A percentile compares a stretch with the other conserved stretches of the same genome.
These are phyloP conservation scores for Parascedosporium putredinis DNA, from an alignment of 2,329 filamentous ascomycete genomes.

Conservation along the genomic window DNA sequence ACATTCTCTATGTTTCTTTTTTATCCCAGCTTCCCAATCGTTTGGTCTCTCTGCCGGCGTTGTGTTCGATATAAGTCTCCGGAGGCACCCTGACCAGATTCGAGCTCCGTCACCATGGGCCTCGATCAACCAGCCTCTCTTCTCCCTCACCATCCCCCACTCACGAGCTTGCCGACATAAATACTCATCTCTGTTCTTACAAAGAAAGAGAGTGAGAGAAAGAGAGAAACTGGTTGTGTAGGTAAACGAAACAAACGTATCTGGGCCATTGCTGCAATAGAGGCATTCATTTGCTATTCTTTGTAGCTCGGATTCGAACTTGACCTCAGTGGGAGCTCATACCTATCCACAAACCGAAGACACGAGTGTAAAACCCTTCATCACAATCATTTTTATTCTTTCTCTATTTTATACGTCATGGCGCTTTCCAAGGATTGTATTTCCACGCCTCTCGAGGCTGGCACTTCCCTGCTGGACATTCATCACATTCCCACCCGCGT, in stretches of 20 bases:
- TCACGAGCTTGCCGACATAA: not conserved
- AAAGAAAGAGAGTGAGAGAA: no score
- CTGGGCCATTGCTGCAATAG: constrained; percentile 1
- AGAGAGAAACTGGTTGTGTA: no score
- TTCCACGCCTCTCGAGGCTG: constrained; percentile 54
- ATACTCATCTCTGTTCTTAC: not conserved
- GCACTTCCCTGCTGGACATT: constrained; percentile 46
- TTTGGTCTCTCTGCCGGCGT: constrained; percentile 4
- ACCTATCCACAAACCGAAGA: no score
- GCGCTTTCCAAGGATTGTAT: constrained; percentile 42
- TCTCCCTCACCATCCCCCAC: not conserved
- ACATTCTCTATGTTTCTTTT: not conserved
- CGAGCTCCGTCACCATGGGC: not conserved
- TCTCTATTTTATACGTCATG: constrained; percentile 23
- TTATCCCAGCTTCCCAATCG: constrained; percentile 7
- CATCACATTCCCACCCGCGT: constrained; percentile 47
- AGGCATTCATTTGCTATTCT: constrained; percentile 8
- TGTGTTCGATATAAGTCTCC: constrained; percentile 4
- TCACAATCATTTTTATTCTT: no score
- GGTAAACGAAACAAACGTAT: no score
- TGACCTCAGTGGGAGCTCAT: no score
- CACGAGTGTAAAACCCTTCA: no score
- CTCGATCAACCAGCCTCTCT: not conserved
- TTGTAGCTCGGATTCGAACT: not conserved
- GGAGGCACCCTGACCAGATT: not conserved